Base-by-base conservation (phyloP, 2,329 filamentous ascomycete genomes). In the Trichoderma semiorbis region DNA sequence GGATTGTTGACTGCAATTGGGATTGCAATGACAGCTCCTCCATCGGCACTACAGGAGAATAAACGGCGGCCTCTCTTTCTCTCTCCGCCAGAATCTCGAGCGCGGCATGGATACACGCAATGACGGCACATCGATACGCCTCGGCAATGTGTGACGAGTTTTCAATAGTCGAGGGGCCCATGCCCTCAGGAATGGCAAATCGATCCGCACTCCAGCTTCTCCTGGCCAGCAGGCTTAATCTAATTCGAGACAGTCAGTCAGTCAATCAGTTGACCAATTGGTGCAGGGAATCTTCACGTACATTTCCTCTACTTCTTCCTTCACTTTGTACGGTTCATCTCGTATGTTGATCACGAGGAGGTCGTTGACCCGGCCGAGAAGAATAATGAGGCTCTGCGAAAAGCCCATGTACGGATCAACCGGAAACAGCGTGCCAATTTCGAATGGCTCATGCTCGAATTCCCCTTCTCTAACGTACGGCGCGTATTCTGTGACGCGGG, bases 371-470 rank as follows among this genome's bases (percentile, higher is more conserved):
- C 68, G 60, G 11, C 68, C 55, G 11, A 70, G 58, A 10, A 70
- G 68, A 21, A 64, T 70, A 18, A 70, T 70, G 26, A 70, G 24
- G 34, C 68, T 70, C 60, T 70, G 68, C 2, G 68, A 70, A 21
- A 70, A 70, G 14, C 68, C 68, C 68, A 70, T 70, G 24, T 70
- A 70, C 3, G 68, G 60, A 11, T 70, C 68, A n/a, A 70, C 68
- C 0, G 47, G 58, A 2, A 50, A 55, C 24, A 70, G 32, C n/a
- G 24, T 36, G 50, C 16, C 60, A 21, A 18, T 16, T 10, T 70
- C 68, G 7, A 63, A 64, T 11, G 68, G 68, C 26, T 57, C 58
- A 11, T 69, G 26, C 18, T 69, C 67, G 7, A 70, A 50, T 34
- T 64, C 30, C 2, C n/a, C 43, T 1, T 55, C 60, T 30, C 18